Base-by-base conservation (phyloP, 148 eudicot species). In the Dianthus caryophyllus region DNA sequence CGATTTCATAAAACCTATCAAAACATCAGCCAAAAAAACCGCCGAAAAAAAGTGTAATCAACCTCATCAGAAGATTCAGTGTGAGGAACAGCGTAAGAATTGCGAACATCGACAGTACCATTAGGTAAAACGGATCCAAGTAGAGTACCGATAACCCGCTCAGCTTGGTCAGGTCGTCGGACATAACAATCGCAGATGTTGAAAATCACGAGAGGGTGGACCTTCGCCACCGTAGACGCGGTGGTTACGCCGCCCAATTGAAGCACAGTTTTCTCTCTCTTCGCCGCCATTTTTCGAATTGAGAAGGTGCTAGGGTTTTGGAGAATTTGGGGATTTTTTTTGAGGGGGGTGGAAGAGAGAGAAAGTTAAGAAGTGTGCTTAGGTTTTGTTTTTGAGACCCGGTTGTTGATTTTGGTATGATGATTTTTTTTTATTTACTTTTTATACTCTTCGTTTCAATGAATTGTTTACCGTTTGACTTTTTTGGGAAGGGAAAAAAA, bases 11-110 rank as follows among this genome's bases (percentile, higher is more conserved):
- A 33, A 33, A 33, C 38, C 38, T 33, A 33, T 3, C 38, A 33
- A 33, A 33, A 33, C 38, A 33, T 33, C 38, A 33, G 7, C 38
- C 38, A 3, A 33, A 33, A 33, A n/a, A n/a, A n/a, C n/a, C n/a
- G n/a, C n/a, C n/a, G n/a, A 33, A 33, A 33, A 33, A 33, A 33
- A 33, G 38, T 2, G 38, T 33, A 33, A 2, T n/a, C n/a, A 64
- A 94, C 97, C 97, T 94, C 96, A 78, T 90, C 99, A 5, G 90
- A 85, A 1, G 83, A 86, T 74, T 88, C 96, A 63, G 82, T 90
- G 55, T 95, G 99, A 6, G 97, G 97, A 64, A 95, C 99, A 68
- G 90, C 96, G 53, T 85, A 95, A 0, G 89, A 90, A 72, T 95
- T 95, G 18, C 97, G 88, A 70, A 90, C 81, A 62, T 90, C 96